Evolutionary conservation across 352 stramenopile genomes (phyloP).

Genomic region (Saprolegnia diclina): DNA sequence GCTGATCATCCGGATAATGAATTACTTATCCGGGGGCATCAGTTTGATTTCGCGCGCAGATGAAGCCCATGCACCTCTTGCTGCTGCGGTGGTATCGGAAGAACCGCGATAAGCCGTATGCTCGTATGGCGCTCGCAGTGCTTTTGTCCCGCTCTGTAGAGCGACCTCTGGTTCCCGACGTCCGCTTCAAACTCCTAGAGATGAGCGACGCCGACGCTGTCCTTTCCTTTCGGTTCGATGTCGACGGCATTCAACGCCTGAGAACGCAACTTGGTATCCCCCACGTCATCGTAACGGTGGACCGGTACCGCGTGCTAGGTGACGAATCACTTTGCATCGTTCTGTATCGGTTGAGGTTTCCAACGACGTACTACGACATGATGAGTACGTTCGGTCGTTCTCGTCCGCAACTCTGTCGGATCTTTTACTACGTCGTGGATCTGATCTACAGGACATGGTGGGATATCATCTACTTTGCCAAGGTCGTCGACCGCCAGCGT

Average conservation of each 20-base stretch:
- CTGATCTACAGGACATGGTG: slow-evolving; percentile 21
- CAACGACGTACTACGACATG: slow-evolving; percentile 12
- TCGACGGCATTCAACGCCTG: neutral
- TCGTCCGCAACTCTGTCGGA: slow-evolving; percentile 2
- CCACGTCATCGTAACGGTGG: neutral
- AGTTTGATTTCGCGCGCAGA: neutral
- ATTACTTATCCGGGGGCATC: neutral
- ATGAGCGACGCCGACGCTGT: neutral
- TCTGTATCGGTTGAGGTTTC: slow-evolving; percentile 15
- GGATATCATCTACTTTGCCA: slow-evolving; percentile 16
- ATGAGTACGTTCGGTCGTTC: slow-evolving; percentile 26
- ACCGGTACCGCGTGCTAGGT: neutral
- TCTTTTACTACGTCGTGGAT: slow-evolving; percentile 24
- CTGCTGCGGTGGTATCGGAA: neutral
- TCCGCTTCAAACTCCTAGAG: neutral
- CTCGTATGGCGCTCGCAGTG: neutral
- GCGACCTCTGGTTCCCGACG: neutral
- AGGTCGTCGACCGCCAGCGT: neutral
- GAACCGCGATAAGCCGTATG: neutral
- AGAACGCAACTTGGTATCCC: too few relatives aligned
- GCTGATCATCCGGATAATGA: neutral
- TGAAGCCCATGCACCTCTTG: neutral
- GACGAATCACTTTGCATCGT: slow-evolving; percentile 27
- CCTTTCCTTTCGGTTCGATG: slow-evolving; percentile 4
- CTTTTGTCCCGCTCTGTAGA: neutral